Conservation (phyloP, 306 rosid genomes). For the Prunus mira region DNA sequence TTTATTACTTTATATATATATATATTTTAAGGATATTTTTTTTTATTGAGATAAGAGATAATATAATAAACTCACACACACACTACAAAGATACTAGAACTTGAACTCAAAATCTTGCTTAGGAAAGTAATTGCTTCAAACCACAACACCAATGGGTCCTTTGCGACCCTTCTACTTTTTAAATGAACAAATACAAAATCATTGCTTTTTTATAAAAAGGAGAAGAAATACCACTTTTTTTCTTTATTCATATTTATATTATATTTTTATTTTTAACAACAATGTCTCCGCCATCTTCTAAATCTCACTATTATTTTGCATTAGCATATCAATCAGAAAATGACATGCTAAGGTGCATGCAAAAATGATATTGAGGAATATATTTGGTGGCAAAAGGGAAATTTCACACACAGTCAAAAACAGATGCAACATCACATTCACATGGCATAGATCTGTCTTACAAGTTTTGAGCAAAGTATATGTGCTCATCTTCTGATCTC, state of each 20-base stretch:
- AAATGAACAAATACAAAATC: neutral
- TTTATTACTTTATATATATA: too few species aligned
- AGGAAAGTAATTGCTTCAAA: too few species aligned
- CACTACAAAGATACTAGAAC: fast-evolving
- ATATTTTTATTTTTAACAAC: too few species aligned
- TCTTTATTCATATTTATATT: too few species aligned
- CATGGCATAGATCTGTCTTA: slow-evolving; percentile 67
- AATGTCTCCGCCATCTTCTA: neutral
- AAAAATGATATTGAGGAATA: neutral
- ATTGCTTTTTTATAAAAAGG: neutral
- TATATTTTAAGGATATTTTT: too few species aligned
- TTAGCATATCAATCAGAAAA: neutral
- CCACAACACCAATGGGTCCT: too few species aligned
- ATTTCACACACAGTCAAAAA: slow-evolving; percentile 35
- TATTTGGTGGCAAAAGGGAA: slow-evolving; percentile 13
- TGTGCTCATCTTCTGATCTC: slow-evolving; percentile 20
- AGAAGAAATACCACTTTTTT: neutral
- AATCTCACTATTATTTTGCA: neutral
- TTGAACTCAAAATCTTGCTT: too few species aligned
- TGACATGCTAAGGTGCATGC: slow-evolving; percentile 6
- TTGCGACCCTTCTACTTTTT: neutral
- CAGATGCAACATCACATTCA: slow-evolving; percentile 60
- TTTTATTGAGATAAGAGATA: too few species aligned
- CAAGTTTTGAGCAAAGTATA: slow-evolving; percentile 34
- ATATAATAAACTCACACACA: too few species aligned